phyloP scores from a whole-genome alignment of 2,329 filamentous ascomycete genomes.

The Cercospora canescens region DNA sequence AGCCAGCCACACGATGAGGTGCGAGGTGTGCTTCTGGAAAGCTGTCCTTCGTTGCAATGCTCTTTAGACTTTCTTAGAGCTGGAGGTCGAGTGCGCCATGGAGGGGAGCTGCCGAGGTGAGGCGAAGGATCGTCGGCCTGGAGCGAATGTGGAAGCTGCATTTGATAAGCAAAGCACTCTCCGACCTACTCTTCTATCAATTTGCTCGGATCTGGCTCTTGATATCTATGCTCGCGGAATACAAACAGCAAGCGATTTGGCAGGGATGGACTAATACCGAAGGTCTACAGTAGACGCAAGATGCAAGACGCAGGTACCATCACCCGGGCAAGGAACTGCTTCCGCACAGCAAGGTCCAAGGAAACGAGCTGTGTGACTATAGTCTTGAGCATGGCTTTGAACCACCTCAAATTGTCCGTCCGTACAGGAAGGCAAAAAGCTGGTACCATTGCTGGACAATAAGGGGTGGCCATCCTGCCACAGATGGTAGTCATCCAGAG shows the following conservation, averaged over 20 bases:
- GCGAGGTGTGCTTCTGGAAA: neutral
- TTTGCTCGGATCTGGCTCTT: neutral
- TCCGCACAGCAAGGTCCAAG: neutral
- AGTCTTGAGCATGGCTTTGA: neutral
- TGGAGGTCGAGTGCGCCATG: neutral
- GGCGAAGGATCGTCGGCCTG: neutral
- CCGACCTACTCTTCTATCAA: neutral
- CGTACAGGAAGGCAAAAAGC: neutral
- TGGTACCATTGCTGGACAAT: no score
- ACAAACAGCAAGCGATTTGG: neutral
- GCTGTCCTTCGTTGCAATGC: neutral
- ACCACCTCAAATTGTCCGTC: neutral
- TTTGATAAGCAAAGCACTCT: neutral
- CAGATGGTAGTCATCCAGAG: neutral
- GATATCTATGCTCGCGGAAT: neutral
- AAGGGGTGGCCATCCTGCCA: no score
- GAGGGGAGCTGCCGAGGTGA: conserved; percentile 2
- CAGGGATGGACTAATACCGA: neutral
- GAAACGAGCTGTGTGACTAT: no score
- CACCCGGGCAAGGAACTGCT: neutral
- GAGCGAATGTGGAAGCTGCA: conserved; percentile 1
- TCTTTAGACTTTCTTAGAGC: conserved; percentile 1
- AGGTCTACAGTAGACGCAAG: neutral
- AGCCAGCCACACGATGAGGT: conserved; percentile 4
- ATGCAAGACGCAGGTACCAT: neutral